Conservation (phyloP, 371 early-diverging fungal genomes). For the Parasitella parasitica region DNA sequence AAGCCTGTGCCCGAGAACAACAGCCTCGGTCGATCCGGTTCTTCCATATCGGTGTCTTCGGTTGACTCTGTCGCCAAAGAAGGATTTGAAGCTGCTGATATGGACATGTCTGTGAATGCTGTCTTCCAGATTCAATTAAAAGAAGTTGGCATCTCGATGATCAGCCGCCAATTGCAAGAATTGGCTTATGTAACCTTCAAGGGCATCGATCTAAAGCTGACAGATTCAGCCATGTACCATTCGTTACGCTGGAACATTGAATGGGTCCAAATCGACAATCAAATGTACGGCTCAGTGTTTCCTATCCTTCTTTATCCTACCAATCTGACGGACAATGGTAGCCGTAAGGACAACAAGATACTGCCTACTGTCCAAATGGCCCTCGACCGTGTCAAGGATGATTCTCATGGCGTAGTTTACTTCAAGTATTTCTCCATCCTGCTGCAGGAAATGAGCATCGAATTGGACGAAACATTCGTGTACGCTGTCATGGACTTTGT, state of each 20-base stretch:
- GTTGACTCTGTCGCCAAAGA: slow-evolving; percentile 34
- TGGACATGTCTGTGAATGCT: slow-evolving; percentile 58
- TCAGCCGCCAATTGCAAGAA: slow-evolving; percentile 75
- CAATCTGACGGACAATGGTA: slow-evolving; percentile 63
- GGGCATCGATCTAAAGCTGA: slow-evolving; percentile 70
- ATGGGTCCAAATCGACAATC: slow-evolving; percentile 97
- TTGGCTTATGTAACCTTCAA: slow-evolving; percentile 80
- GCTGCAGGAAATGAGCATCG: slow-evolving; percentile 89
- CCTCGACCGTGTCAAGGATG: slow-evolving; percentile 78
- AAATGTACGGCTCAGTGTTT: slow-evolving; percentile 76
- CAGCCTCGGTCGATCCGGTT: neutral
- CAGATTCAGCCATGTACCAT: slow-evolving; percentile 76
- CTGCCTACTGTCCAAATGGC: slow-evolving; percentile 68
- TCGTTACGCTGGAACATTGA: slow-evolving; percentile 73
- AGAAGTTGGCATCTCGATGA: slow-evolving; percentile 89
- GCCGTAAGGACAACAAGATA: slow-evolving; percentile 28
- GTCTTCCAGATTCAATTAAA: slow-evolving; percentile 74
- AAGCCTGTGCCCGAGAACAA: slow-evolving; percentile 34
- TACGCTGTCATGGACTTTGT: slow-evolving; percentile 83
- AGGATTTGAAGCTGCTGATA: slow-evolving; percentile 59
- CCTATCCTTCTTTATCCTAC: slow-evolving; percentile 94
- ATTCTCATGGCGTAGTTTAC: slow-evolving; percentile 86
- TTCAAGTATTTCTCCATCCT: slow-evolving; percentile 89
- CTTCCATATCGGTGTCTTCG: slow-evolving; percentile 21
- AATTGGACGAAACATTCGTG: slow-evolving; percentile 91